Conservation (phyloP, 1,284 basidiomycete genomes). For the Tylopilus orsonianus region DNA sequence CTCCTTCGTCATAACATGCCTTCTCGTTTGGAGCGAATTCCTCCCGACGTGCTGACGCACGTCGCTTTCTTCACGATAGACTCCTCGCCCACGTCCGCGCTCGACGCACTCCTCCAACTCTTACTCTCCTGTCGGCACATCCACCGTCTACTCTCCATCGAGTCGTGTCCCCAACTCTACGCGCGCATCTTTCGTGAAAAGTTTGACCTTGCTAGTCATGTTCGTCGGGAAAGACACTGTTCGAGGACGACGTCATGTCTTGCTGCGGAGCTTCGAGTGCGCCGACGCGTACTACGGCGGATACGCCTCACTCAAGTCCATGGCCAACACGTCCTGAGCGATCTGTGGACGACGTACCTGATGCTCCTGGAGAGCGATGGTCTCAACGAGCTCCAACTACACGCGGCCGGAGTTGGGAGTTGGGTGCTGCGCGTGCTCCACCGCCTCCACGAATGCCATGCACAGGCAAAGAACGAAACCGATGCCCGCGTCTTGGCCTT, state of each 20-base stretch:
- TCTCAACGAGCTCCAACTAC: conserved; percentile 44
- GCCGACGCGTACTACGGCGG: conserved; percentile 46
- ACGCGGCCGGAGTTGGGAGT: conserved; percentile 35
- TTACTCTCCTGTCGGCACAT: conserved; percentile 44
- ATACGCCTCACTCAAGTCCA: conserved; percentile 39
- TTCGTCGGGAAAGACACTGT: conserved; percentile 34
- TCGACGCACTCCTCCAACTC: conserved; percentile 43
- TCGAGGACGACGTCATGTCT: conserved; percentile 44
- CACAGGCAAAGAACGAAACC: conserved; percentile 4
- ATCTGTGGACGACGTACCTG: conserved; percentile 51
- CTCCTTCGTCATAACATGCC: conserved; percentile 36
- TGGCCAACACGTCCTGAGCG: conserved; percentile 32
- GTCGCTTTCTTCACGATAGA: conserved; percentile 47
- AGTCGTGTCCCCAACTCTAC: conserved; percentile 57
- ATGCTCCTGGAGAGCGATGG: conserved; percentile 52
- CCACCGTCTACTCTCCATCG: conserved; percentile 42
- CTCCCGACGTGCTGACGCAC: conserved; percentile 51
- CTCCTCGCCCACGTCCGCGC: conserved; percentile 36
- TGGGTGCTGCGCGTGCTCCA: conserved; percentile 35
- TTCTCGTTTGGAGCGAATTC: conserved; percentile 45
- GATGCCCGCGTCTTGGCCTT: conserved; percentile 26
- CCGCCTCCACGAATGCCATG: conserved; percentile 17
- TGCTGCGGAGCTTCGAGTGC: conserved; percentile 44
- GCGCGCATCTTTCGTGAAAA: conserved; percentile 54
- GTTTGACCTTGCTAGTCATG: conserved; percentile 50